Evolutionary conservation across 1,284 basidiomycete species (phyloP), one percentile per base, ranked within the genome.

Genomic region (Schizophyllum commune): DNA sequence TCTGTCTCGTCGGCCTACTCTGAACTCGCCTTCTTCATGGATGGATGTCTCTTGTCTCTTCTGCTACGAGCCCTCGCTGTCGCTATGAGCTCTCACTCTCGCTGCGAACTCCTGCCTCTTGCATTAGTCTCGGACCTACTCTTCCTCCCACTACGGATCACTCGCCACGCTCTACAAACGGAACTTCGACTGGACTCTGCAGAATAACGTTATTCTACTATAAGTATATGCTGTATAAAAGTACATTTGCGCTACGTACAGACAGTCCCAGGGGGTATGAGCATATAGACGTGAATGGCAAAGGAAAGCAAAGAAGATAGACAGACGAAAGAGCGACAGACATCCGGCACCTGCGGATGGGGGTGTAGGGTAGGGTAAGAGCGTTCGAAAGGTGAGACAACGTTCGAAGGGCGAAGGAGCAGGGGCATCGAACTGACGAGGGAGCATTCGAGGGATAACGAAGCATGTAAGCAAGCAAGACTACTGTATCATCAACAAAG

Each of bases 131-230:
- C n/a, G n/a, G n/a, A n/a, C n/a, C n/a, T n/a, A n/a, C n/a, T n/a
- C n/a, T n/a, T n/a, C n/a, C n/a, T n/a, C n/a, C n/a, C n/a, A n/a
- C n/a, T n/a, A n/a, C n/a, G n/a, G n/a, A n/a, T n/a, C n/a, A n/a
- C n/a, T n/a, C n/a, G n/a, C n/a, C n/a, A n/a, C n/a, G n/a, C n/a
- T n/a, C n/a, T n/a, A n/a, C n/a, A n/a, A n/a, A 39, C 19, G 4
- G 55, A 58, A 51, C 61, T 72, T 71, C 61, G 70, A 68, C 13
- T 66, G 68, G 34, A 57, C 57, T 21, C 61, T 19, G 54, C 59
- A 53, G 62, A 56, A 55, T 63, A 66, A 61, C 62, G 68, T 64
- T 61, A 47, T 47, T 47, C 39, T 47, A 47, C 39, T 17, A 47
- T 47, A 47, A 47, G 39, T 47, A 47, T 47, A 47, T 47, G 39